Percentiles rank a stretch among this genome's conserved stretches.
These are phyloP conservation scores for Ramicandelaber brevisporus DNA, from an alignment of 192 early-diverging fungal species.

Conservation along the genomic window DNA sequence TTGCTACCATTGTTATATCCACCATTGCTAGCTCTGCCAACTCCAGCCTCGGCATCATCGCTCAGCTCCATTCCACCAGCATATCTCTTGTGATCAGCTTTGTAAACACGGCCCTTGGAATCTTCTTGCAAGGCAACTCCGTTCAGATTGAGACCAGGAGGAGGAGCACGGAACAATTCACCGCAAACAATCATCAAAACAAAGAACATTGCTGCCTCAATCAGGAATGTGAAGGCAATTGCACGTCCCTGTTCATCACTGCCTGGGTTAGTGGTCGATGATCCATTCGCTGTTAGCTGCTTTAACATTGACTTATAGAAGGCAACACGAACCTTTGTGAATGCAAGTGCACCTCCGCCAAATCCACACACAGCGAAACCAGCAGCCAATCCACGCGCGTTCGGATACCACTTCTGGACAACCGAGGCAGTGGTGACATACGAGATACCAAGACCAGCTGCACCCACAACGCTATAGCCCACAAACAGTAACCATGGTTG, in stretches of 20 bases:
- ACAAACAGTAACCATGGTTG: slow-evolving; percentile 30
- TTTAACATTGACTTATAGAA: no score
- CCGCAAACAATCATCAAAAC: slow-evolving; percentile 22
- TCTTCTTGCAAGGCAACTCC: slow-evolving; percentile 23
- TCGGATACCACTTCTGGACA: slow-evolving; percentile 36
- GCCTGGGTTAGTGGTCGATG: slow-evolving; percentile 30
- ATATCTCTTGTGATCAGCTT: slow-evolving; percentile 3
- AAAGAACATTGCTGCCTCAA: slow-evolving; percentile 34
- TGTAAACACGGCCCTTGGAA: no score
- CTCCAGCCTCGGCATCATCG: slow-evolving; percentile 12
- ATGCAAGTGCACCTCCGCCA: slow-evolving; percentile 45
- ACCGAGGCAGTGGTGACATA: slow-evolving; percentile 35
- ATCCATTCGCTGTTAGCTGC: no score
- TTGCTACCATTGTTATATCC: slow-evolving; percentile 15
- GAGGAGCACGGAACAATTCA: slow-evolving; percentile 29
- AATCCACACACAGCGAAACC: slow-evolving; percentile 49
- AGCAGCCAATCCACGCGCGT: slow-evolving; percentile 24
- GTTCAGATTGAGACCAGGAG: slow-evolving; percentile 33
- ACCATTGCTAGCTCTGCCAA: slow-evolving; percentile 13
- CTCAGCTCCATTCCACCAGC: slow-evolving; percentile 5
- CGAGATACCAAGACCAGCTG: slow-evolving; percentile 31
- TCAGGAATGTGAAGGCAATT: slow-evolving; percentile 34
- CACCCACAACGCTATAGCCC: slow-evolving; percentile 34
- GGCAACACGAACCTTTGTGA: slow-evolving; percentile 29
- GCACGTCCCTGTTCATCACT: no score